These are phyloP conservation scores for Plasmodium inui DNA, from an alignment of 169 alveolate genomes.

Conservation along the genomic window DNA sequence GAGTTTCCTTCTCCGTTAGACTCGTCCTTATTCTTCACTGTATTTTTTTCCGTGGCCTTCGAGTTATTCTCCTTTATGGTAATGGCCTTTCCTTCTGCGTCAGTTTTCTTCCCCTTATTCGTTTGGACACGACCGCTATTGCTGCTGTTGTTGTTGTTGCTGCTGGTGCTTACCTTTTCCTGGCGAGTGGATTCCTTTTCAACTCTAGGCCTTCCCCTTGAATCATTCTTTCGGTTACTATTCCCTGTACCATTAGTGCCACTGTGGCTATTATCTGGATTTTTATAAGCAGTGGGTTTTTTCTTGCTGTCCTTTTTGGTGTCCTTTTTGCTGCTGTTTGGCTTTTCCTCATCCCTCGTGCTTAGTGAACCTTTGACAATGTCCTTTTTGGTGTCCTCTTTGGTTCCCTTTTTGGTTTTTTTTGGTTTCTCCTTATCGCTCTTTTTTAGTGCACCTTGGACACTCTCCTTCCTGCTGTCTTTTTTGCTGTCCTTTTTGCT, in stretches of 20 bases:
- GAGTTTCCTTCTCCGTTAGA: not conserved
- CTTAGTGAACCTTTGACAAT: not conserved
- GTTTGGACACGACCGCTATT: not conserved
- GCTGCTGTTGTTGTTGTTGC: not conserved
- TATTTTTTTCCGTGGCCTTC: not conserved
- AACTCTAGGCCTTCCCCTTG: not conserved
- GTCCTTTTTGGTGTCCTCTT: not conserved
- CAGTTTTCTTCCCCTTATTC: not conserved
- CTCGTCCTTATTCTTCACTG: not conserved
- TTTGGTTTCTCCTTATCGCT: not conserved
- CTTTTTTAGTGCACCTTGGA: not conserved
- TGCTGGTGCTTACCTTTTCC: not conserved
- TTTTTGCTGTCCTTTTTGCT: not conserved
- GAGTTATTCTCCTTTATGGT: not conserved
- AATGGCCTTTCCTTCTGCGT: not conserved
- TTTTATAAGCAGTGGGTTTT: not conserved
- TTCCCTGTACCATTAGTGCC: not conserved
- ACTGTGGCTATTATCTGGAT: not conserved
- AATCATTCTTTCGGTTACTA: not conserved
- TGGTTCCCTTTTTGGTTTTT: not conserved
- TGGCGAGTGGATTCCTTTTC: not conserved
- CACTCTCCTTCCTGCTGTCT: not conserved
- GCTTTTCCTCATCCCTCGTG: not conserved
- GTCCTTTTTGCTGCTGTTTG: not conserved
- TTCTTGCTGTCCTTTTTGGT: not conserved